Conservation (phyloP, 257 asterid species). For the Knoxia roxburghii region DNA sequence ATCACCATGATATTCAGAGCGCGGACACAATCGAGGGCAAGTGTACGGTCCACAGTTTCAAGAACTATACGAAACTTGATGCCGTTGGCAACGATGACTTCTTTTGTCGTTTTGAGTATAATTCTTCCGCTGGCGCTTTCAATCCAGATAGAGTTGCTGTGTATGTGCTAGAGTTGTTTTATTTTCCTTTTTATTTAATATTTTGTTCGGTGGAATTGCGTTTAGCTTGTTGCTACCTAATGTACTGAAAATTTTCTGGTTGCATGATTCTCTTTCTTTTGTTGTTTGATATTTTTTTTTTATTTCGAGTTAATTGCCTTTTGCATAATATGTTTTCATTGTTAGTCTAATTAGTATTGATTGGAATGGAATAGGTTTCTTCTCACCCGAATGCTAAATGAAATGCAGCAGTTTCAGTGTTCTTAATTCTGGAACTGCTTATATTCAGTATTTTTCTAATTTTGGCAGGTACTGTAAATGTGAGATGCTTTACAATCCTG, state of each 20-base stretch:
- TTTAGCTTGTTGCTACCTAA: background rate
- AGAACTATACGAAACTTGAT: constrained; percentile 80
- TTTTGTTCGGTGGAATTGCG: constrained; percentile 1
- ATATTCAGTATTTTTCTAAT: background rate
- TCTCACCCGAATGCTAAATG: background rate
- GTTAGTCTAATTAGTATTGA: no score
- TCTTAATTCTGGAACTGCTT: background rate
- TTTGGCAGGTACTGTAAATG: constrained; percentile 82
- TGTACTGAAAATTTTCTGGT: background rate
- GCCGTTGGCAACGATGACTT: constrained; percentile 89
- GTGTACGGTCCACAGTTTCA: constrained; percentile 83
- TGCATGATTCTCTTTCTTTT: background rate
- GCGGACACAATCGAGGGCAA: constrained; percentile 85
- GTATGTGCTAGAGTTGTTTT: constrained; percentile 38
- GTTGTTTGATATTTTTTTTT: background rate
- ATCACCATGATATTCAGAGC: constrained; percentile 83
- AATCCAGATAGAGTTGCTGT: constrained; percentile 93
- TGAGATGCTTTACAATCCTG: constrained; percentile 98
- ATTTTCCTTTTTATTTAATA: background rate
- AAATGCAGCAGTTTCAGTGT: background rate
- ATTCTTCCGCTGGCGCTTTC: constrained; percentile 82
- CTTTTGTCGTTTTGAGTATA: constrained; percentile 91
- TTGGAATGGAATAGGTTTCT: background rate
- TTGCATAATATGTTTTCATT: background rate
- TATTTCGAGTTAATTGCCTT: background rate